Percentiles rank a stretch among this genome's conserved stretches.
Evolutionary conservation across 768 basidiomycete species (phyloP).

Genomic region (Trametes cinnabarina): DNA sequence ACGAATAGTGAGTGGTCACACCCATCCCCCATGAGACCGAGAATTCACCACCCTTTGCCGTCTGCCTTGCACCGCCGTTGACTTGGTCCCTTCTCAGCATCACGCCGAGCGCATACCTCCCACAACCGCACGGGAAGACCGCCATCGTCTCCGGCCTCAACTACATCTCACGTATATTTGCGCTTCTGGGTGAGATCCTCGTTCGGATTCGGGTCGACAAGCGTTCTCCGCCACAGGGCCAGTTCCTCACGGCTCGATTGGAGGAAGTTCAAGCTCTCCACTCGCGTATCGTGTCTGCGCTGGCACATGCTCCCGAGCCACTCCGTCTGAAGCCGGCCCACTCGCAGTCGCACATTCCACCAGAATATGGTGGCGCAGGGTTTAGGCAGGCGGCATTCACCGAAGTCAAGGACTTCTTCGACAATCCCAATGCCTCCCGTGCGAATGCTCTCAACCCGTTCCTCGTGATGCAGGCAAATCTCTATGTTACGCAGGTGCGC

Average conservation of each 20-base stretch:
- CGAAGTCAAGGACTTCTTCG: slow-evolving; percentile 88
- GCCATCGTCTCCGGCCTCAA: slow-evolving; percentile 85
- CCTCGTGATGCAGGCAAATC: slow-evolving; percentile 88
- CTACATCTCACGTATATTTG: slow-evolving; percentile 83
- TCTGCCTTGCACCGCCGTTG: background rate
- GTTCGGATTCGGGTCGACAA: slow-evolving; percentile 87
- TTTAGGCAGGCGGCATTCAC: slow-evolving; percentile 83
- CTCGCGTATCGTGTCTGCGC: slow-evolving; percentile 67
- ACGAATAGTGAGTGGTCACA: slow-evolving; percentile 70
- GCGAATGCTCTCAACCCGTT: slow-evolving; percentile 87
- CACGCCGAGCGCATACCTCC: slow-evolving; percentile 77
- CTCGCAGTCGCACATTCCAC: slow-evolving; percentile 46
- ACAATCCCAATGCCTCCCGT: slow-evolving; percentile 83
- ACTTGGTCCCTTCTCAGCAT: slow-evolving; percentile 48
- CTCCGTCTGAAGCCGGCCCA: slow-evolving; percentile 64
- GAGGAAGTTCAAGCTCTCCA: slow-evolving; percentile 85
- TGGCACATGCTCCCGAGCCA: slow-evolving; percentile 74
- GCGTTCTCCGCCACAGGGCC: slow-evolving; percentile 80
- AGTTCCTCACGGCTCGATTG: slow-evolving; percentile 78
- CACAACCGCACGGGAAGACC: slow-evolving; percentile 85
- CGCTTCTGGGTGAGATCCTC: slow-evolving; percentile 80
- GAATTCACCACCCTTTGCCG: slow-evolving; percentile 28
- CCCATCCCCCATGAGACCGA: slow-evolving; percentile 24
- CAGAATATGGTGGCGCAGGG: slow-evolving; percentile 65
- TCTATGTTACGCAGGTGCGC: slow-evolving; percentile 86